phyloP scores from a whole-genome alignment of 2,329 filamentous ascomycete species.

The Colletotrichum theobromicola region DNA sequence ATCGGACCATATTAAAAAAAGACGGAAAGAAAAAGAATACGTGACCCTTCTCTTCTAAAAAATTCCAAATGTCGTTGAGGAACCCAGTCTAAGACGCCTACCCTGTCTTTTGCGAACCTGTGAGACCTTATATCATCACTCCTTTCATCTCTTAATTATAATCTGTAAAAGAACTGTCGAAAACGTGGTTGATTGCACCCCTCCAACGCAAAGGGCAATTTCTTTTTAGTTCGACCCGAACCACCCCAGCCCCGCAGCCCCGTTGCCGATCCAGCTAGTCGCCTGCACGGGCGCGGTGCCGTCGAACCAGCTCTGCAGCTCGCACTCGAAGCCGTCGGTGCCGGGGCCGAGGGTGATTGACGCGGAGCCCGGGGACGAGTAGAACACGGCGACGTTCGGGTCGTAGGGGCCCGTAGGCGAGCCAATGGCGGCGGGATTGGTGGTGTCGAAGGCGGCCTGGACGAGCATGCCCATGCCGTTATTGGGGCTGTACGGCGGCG shows the following conservation, averaged over 20 bases:
- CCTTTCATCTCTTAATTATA: not conserved
- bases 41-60: not conserved
- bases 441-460: constrained; percentile 40
- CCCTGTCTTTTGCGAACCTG: not conserved
- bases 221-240: constrained; percentile 1
- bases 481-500: constrained; percentile 25
- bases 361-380: constrained; percentile 23
- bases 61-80: not conserved
- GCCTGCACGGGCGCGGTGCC: constrained; percentile 13
- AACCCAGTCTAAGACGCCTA: not conserved
- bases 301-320: constrained; percentile 39
- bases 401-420: constrained; percentile 26
- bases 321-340: constrained; percentile 51
- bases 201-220: not conserved
- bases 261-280: constrained; percentile 18
- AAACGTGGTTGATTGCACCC: not conserved
- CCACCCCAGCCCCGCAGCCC: constrained; percentile 15
- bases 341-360: constrained; percentile 32
- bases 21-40: not conserved
- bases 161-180: not conserved
- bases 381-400: constrained; percentile 13
- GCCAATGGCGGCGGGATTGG: constrained; percentile 24
- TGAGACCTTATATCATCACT: not conserved
- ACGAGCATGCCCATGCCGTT: constrained; percentile 47
- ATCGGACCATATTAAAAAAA: not conserved